A percentile compares a stretch with the other conserved stretches of the same genome.
Conservation (phyloP, 78 protist genomes). For the slime mould (Dictyostelium discoideum) region DNA sequence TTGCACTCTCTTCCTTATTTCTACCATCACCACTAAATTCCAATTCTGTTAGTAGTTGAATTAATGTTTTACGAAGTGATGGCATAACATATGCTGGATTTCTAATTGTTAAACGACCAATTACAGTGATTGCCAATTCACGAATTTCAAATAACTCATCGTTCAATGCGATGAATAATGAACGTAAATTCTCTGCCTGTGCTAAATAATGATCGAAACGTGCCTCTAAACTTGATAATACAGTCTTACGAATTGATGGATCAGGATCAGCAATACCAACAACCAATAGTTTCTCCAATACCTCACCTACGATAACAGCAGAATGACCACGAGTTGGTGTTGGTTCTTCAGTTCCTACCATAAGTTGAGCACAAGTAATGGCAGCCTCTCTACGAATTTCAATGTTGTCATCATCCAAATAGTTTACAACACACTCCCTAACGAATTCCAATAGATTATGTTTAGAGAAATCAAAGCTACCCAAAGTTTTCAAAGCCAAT, state of each 20-base stretch:
- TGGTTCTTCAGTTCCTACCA: conserved; percentile 40
- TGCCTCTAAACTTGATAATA: conserved; percentile 69
- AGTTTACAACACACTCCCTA: conserved; percentile 79
- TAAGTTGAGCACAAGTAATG: conserved; percentile 38
- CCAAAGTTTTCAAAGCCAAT: conserved; percentile 87
- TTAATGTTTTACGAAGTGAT: conserved; percentile 92
- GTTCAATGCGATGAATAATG: conserved; percentile 87
- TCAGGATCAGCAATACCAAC: conserved; percentile 92
- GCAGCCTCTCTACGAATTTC: conserved; percentile 74
- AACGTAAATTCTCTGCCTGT: conserved; percentile 89
- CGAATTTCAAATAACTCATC: conserved; percentile 91
- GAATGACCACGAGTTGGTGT: conserved; percentile 76
- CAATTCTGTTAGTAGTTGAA: conserved; percentile 94
- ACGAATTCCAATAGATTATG: conserved; percentile 84
- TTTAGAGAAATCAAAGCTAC: conserved; percentile 83
- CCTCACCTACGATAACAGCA: conserved; percentile 78
- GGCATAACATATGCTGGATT: conserved; percentile 98
- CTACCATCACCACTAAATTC: conserved; percentile 83
- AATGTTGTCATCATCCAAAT: conserved; percentile 83
- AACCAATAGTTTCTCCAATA: conserved; percentile 82
- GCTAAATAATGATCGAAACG: conserved; percentile 89
- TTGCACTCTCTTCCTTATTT: conserved; percentile 84
- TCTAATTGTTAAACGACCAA: conserved; percentile 93
- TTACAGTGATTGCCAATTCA: conserved; percentile 85
- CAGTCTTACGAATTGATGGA: conserved; percentile 85